These are phyloP conservation scores for Acanthamoeba royreba DNA, from an alignment of 208 protist species.

Conservation along the genomic window DNA sequence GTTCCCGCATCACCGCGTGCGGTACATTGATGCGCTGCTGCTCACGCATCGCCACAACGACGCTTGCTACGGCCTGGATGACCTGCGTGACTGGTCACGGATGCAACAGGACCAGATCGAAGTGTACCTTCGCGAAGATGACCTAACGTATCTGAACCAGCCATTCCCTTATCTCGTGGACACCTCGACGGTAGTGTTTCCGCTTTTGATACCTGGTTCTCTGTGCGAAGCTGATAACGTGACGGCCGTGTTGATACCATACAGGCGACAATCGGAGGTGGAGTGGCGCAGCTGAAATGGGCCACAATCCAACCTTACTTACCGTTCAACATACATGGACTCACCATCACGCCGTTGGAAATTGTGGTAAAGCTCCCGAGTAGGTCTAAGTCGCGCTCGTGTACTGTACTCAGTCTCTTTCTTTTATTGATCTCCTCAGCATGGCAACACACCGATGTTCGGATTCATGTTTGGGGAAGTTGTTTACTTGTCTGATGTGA, in stretches of 20 bases:
- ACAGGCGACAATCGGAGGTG: not conserved
- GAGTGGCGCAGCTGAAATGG: not conserved
- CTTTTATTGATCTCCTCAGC: not conserved
- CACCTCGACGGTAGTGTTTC: not conserved
- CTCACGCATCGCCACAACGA: slow-evolving; percentile 30
- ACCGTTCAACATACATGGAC: not conserved
- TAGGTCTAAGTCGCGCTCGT: not conserved
- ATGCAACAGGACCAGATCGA: not conserved
- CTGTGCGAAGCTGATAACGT: not conserved
- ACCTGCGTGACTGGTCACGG: slow-evolving; percentile 36
- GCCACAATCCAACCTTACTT: not conserved
- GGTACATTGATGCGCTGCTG: slow-evolving; percentile 11
- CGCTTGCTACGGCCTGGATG: not conserved
- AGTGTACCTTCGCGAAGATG: not conserved
- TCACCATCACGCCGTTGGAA: not conserved
- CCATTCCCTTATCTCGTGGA: not conserved
- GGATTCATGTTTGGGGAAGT: slow-evolving; percentile 18
- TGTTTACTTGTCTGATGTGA: not conserved
- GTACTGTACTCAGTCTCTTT: not conserved
- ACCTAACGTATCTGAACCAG: not conserved
- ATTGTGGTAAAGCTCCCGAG: too few relatives aligned
- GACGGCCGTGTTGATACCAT: not conserved
- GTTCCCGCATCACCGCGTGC: not conserved
- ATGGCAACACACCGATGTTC: not conserved
- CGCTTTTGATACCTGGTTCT: not conserved